Conservation (phyloP, 345 rosid genomes). For the Rhizophora mangle region DNA sequence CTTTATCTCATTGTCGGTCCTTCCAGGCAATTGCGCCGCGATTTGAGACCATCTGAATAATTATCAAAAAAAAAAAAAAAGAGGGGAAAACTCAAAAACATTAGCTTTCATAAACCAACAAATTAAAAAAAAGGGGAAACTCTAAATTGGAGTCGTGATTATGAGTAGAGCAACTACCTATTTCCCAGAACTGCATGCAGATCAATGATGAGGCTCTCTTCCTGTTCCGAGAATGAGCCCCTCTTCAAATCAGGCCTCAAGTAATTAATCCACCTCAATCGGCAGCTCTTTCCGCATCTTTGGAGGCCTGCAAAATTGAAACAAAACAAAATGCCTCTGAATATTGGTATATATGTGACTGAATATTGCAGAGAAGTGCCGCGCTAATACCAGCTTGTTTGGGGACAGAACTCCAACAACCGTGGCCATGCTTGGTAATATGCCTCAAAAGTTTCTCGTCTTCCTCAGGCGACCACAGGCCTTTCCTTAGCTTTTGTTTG, state of each 20-base stretch:
- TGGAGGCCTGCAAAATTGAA: constrained; percentile 57
- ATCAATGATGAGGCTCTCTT: constrained; percentile 82
- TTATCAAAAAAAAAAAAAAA: not conserved
- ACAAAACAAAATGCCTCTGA: not conserved
- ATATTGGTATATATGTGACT: not conserved
- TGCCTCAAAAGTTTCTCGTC: constrained; percentile 89
- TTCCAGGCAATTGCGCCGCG: constrained; percentile 36
- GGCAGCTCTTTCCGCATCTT: constrained; percentile 97
- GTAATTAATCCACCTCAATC: constrained; percentile 95
- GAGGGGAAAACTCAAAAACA: not conserved
- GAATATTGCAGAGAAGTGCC: not conserved
- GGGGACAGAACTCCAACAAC: constrained; percentile 99
- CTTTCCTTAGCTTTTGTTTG: constrained; percentile 97
- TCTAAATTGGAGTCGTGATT: too few relatives aligned
- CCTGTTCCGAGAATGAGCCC: constrained; percentile 91
- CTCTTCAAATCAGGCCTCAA: constrained; percentile 95
- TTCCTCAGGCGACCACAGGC: constrained; percentile 99
- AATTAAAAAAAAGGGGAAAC: not conserved
- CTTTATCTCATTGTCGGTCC: constrained; percentile 36
- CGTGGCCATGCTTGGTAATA: constrained; percentile 89
- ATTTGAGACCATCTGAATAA: constrained; percentile 36
- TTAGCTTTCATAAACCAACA: not conserved
- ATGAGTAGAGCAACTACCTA: constrained; percentile 36
- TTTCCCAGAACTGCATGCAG: constrained; percentile 93
- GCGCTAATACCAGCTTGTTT: constrained; percentile 69